phyloP scores from a whole-genome alignment of 768 basidiomycete species.

The Collybia sp. region DNA sequence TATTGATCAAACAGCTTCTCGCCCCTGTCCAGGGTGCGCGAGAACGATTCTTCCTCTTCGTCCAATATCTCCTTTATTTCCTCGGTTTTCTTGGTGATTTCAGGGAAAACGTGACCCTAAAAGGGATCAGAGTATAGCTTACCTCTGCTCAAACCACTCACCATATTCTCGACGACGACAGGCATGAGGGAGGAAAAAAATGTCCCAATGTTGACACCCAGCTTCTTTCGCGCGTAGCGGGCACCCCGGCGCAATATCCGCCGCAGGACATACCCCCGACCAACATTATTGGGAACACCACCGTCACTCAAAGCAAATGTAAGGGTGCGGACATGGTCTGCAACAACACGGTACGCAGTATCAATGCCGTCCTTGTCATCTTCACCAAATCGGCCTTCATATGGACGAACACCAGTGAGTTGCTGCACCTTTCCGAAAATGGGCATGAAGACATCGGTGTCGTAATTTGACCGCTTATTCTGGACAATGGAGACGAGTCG shows the following conservation, averaged over 20 bases:
- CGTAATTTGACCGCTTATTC: slow-evolving; percentile 91
- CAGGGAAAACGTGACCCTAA: slow-evolving; percentile 87
- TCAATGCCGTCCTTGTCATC: slow-evolving; percentile 96
- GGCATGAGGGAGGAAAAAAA: slow-evolving; percentile 95
- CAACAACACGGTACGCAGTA: slow-evolving; percentile 95
- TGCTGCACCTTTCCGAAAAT: slow-evolving; percentile 86
- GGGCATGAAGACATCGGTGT: slow-evolving; percentile 92
- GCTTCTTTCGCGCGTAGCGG: slow-evolving; percentile 93
- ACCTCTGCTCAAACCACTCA: slow-evolving; percentile 24
- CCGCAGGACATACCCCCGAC: slow-evolving; percentile 94
- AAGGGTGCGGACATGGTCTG: slow-evolving; percentile 93
- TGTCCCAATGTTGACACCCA: slow-evolving; percentile 85
- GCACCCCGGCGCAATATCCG: slow-evolving; percentile 91
- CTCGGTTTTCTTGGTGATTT: slow-evolving; percentile 74
- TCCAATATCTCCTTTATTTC: slow-evolving; percentile 94
- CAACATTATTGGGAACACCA: slow-evolving; percentile 93
- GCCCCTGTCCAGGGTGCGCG: slow-evolving; percentile 94
- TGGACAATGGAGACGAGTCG: slow-evolving; percentile 93
- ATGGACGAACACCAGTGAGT: slow-evolving; percentile 83
- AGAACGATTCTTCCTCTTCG: slow-evolving; percentile 97
- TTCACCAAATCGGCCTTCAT: slow-evolving; percentile 88
- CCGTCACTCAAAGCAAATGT: slow-evolving; percentile 96
- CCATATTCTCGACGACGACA: slow-evolving; percentile 85
- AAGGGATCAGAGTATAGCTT: slow-evolving; percentile 1
- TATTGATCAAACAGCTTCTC: slow-evolving; percentile 95